phyloP scores from a whole-genome alignment of 1,284 basidiomycete species.

The Vanrija sp. region DNA sequence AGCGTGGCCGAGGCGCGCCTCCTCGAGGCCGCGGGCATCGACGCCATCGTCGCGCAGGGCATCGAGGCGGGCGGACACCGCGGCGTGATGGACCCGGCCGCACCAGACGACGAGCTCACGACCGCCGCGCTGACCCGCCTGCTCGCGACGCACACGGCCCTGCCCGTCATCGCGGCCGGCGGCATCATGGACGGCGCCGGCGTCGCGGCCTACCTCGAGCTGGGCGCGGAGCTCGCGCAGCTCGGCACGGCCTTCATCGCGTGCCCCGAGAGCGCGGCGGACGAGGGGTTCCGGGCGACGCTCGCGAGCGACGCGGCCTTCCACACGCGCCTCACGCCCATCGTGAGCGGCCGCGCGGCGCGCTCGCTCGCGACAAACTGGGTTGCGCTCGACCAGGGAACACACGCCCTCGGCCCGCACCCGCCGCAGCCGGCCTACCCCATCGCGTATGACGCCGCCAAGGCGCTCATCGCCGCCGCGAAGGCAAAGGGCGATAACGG shows the following conservation, averaged over 20 bases:
- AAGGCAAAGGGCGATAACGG: slow-evolving; percentile 28
- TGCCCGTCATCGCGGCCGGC: slow-evolving; percentile 38
- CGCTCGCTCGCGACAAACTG: slow-evolving; percentile 25
- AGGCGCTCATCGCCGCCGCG: slow-evolving; percentile 32
- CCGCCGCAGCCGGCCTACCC: slow-evolving; percentile 30
- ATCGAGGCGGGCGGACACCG: slow-evolving; percentile 41
- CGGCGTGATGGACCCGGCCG: slow-evolving; percentile 31
- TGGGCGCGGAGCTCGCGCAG: slow-evolving; percentile 34
- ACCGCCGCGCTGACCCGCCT: slow-evolving; percentile 24
- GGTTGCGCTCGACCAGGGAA: slow-evolving; percentile 15
- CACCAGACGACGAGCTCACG: slow-evolving; percentile 25
- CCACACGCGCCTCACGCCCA: slow-evolving; percentile 24
- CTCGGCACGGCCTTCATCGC: slow-evolving; percentile 39
- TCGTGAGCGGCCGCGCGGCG: slow-evolving; percentile 36
- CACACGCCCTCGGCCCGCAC: neutral
- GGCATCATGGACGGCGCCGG: slow-evolving; percentile 36
- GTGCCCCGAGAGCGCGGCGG: slow-evolving; percentile 29
- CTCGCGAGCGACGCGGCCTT: slow-evolving; percentile 10
- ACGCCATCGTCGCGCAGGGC: slow-evolving; percentile 39
- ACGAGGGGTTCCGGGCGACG: slow-evolving; percentile 23
- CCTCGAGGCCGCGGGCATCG: slow-evolving; percentile 26
- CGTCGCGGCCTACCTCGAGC: slow-evolving; percentile 17
- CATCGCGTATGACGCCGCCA: slow-evolving; percentile 34
- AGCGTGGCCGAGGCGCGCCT: slow-evolving; percentile 24
- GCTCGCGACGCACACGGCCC: slow-evolving; percentile 8